A percentile compares a stretch with the other conserved stretches of the same genome.
These are phyloP conservation scores for Arthrobotrys sphaeroides DNA, from an alignment of 2,329 filamentous ascomycete species.

Conservation along the genomic window DNA sequence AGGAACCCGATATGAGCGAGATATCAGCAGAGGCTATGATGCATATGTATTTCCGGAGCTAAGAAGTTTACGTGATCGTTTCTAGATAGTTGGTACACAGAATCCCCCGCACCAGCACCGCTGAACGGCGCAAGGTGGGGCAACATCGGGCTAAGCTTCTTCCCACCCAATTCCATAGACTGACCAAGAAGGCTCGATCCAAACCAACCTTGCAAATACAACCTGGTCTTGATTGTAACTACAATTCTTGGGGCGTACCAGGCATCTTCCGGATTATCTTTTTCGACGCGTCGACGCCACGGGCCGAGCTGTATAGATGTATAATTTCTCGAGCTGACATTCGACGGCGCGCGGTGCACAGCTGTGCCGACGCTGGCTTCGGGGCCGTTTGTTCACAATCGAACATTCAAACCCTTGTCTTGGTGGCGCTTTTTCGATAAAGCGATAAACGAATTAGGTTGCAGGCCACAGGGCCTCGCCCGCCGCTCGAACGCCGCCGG, in stretches of 20 bases:
- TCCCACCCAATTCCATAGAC: background rate
- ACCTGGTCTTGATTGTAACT: no score
- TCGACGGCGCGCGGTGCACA: background rate
- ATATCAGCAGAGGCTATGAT: conserved; percentile 16
- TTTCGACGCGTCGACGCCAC: background rate
- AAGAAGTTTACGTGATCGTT: conserved; percentile 43
- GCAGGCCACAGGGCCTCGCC: conserved; percentile 15
- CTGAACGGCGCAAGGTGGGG: conserved; percentile 13
- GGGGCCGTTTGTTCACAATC: background rate
- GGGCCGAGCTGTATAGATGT: background rate
- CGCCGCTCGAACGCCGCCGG: background rate
- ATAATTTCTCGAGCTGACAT: background rate
- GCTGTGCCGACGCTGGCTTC: conserved; percentile 4
- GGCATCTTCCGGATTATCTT: background rate
- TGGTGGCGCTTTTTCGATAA: conserved; percentile 13
- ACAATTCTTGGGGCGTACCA: no score
- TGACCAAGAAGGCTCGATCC: no score
- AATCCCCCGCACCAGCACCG: conserved; percentile 16
- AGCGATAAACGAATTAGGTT: conserved; percentile 2
- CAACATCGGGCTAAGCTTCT: conserved; percentile 9
- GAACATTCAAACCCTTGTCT: background rate
- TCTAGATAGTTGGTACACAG: conserved; percentile 24
- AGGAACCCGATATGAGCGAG: conserved; percentile 27
- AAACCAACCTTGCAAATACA: background rate
- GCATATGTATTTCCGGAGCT: conserved; percentile 18